phyloP scores from a whole-genome alignment of 768 basidiomycete species.

The Tylopilus plumbeoviolaceoides region DNA sequence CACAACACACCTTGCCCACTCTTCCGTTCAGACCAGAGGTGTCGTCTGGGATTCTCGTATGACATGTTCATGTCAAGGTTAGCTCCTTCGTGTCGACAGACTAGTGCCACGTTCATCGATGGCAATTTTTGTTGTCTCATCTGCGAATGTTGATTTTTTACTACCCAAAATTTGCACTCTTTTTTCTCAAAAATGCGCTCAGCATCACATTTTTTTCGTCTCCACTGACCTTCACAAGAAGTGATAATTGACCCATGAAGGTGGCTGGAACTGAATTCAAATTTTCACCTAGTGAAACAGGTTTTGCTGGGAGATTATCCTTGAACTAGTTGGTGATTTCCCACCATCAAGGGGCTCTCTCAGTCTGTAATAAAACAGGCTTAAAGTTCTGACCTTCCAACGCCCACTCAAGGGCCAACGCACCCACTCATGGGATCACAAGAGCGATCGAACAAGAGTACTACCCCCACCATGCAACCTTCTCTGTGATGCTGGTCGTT shows the following conservation, averaged over 20 bases:
- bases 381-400: not conserved
- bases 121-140: not conserved
- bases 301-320: not conserved
- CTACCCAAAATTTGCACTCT: not conserved
- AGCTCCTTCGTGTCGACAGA: not conserved
- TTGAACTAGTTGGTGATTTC: slow-evolving; percentile 5
- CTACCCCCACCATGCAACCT: not conserved
- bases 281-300: not conserved
- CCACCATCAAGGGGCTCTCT: slow-evolving; percentile 2
- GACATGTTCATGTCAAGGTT: not conserved
- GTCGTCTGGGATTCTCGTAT: not conserved
- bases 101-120: not conserved
- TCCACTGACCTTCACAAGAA: not conserved
- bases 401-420: not conserved
- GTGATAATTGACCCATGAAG: not conserved
- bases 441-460: not conserved
- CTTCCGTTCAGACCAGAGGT: not conserved
- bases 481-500: not conserved
- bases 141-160: not conserved
- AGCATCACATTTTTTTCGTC: not conserved
- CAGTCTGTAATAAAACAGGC: not conserved
- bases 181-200: not conserved
- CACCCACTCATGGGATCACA: not conserved
- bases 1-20: not conserved
- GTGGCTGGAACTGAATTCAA: not conserved